Evolutionary conservation across 2,329 filamentous ascomycete species (phyloP).

Genomic region (Hypoxylon sp.): DNA sequence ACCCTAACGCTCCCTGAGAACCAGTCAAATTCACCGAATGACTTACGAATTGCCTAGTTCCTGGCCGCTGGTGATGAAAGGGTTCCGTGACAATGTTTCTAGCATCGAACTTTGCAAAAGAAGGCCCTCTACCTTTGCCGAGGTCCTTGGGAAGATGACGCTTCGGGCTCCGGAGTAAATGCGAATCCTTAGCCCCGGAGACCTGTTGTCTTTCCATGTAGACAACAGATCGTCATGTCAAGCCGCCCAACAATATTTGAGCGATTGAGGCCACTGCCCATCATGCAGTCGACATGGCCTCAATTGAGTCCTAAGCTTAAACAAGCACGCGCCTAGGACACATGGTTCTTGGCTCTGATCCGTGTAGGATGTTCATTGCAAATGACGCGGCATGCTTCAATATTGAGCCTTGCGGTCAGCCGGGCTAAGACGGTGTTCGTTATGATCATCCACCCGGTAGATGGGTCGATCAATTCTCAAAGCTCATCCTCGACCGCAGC

Average conservation of each 20-base stretch:
- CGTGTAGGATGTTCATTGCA: not conserved
- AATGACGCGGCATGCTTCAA: conserved; percentile 14
- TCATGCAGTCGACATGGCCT: not conserved
- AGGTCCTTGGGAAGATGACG: not conserved
- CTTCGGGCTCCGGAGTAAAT: conserved; percentile 5
- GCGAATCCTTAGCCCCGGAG: not conserved
- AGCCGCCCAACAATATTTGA: not conserved
- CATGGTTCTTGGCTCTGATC: not conserved
- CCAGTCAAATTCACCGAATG: not conserved
- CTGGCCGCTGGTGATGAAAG: too few species aligned
- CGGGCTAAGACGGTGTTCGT: not conserved
- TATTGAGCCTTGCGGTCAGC: conserved; percentile 4
- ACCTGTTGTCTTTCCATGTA: not conserved
- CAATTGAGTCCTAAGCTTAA: not conserved
- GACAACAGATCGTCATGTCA: not conserved
- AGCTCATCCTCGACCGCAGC: conserved; percentile 11
- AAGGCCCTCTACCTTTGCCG: not conserved
- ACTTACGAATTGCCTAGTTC: not conserved
- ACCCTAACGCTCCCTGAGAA: not conserved
- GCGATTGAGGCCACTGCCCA: not conserved
- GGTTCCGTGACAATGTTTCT: too few species aligned
- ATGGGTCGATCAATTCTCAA: conserved; percentile 9
- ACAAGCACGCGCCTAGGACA: not conserved
- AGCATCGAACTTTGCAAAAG: not conserved
- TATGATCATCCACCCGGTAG: not conserved